Conservation (phyloP, 2,329 filamentous ascomycete genomes). For the Epichloe glyceriae region DNA sequence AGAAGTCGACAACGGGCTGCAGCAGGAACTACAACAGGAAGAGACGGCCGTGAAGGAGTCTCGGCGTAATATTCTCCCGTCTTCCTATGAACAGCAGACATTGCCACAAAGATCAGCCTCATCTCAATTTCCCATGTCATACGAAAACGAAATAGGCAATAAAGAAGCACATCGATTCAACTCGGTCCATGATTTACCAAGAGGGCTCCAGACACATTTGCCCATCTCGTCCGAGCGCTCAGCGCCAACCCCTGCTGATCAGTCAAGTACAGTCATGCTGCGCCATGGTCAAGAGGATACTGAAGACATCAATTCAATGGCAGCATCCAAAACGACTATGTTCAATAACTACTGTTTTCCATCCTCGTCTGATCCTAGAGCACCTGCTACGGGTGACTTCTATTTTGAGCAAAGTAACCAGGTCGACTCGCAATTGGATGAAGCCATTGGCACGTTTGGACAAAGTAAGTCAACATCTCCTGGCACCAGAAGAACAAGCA, state of each 20-base stretch:
- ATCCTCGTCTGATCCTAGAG: neutral
- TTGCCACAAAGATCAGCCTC: neutral
- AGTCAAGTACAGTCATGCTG: neutral
- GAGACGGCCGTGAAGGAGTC: neutral
- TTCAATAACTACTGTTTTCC: neutral
- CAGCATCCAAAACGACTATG: neutral
- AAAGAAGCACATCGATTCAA: neutral
- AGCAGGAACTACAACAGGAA: neutral
- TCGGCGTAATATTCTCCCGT: neutral
- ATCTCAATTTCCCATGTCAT: neutral
- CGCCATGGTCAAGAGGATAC: neutral
- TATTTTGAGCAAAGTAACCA: slow-evolving; percentile 1
- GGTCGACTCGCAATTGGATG: slow-evolving; percentile 2
- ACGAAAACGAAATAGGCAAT: neutral
- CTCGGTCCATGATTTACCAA: neutral
- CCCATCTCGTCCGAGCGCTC: neutral
- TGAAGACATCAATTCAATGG: neutral
- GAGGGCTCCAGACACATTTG: neutral
- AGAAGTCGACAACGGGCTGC: slow-evolving; percentile 3
- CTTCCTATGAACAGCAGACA: neutral
- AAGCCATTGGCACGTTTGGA: slow-evolving; percentile 3
- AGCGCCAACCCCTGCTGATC: neutral
- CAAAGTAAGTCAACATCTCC: slow-evolving; percentile 1
- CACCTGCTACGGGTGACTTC: neutral
- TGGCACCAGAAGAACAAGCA: too few species aligned